Base-by-base conservation (phyloP, 257 asterid species). In the Ocimum tenuiflorum region DNA sequence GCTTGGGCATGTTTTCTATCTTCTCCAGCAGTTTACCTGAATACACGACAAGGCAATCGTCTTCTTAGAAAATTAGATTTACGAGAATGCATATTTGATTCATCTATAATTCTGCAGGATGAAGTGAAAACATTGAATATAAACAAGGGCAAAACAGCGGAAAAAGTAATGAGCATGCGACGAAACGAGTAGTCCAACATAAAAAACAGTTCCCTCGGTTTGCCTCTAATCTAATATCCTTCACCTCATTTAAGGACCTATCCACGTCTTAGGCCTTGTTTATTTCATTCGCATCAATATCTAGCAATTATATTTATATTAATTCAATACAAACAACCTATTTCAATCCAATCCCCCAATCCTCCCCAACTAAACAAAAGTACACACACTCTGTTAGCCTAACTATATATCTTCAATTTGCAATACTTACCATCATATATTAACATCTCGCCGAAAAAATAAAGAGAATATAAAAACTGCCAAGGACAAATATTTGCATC, bases 1-100 rank as follows among this genome's bases (percentile, higher is more conserved):
- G 90, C 75, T 75, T 91, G 56, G 91, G 68, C 97, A 89, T 92
- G 60, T 73, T 71, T 63, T 67, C 51, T 53, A 59, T 39, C 59
- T 60, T 76, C 69, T 51, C 77, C 56, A 71, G 74, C 69, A 29
- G 58, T 59, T 75, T 65, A 65, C 50, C 77, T 63, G 58, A 46
- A 48, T 35, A 8, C 29, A 61, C 73, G 47, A 20, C 29, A 53
- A 58, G 61, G 59, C 24, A 6, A 56, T 51, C 54, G 66, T 81
- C 73, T 67, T 68, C 65, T 59, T 43, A 51, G 49, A 52, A 47
- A 57, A 22, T 13, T 7, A 14, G 24, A 36, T 53, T 43, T 6
- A 45, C 50, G 5, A 43, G 39, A 42, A 29, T 0, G 15, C 12
- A 10, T 5, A 19, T 49, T 1, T 23, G n/a, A 9, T 33, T 33